Conservation (phyloP, 495 filamentous ascomycete genomes). For the Penicillium pancosmium region DNA sequence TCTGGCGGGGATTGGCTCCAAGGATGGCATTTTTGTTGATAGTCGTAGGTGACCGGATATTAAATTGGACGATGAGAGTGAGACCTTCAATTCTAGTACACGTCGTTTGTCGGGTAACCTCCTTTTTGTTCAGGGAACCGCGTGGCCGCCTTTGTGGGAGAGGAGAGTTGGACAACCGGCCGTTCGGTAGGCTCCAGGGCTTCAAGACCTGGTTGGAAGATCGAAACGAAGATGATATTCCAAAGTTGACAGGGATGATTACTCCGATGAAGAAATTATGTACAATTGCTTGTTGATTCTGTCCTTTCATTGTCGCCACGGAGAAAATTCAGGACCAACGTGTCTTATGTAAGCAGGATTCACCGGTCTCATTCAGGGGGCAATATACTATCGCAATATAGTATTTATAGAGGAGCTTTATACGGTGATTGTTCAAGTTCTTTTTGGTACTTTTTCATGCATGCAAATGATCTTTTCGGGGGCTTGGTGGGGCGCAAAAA, state of each 20-base stretch:
- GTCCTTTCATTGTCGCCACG: constrained; percentile 22
- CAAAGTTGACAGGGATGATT: neutral
- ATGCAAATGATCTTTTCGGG: too few relatives aligned
- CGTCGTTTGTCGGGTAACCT: neutral
- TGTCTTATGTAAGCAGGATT: constrained; percentile 30
- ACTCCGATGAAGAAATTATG: neutral
- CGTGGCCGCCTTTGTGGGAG: neutral
- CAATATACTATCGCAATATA: too few relatives aligned
- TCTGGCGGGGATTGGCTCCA: constrained; percentile 22
- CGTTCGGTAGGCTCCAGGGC: neutral
- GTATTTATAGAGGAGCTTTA: neutral
- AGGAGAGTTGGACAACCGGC: neutral
- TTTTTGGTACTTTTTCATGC: too few relatives aligned
- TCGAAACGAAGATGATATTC: neutral
- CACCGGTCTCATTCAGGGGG: neutral
- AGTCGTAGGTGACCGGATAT: too few relatives aligned
- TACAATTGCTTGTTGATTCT: constrained; percentile 4
- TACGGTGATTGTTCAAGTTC: too few relatives aligned
- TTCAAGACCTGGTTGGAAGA: neutral
- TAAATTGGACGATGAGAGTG: too few relatives aligned
- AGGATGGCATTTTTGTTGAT: constrained; percentile 24
- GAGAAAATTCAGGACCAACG: constrained; percentile 22
- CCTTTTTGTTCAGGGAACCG: too few relatives aligned
- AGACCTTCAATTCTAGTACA: neutral
- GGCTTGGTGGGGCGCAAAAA: too few relatives aligned